These are phyloP conservation scores for Aspergillus taichungensis DNA, from an alignment of 495 filamentous ascomycete species.

Conservation along the genomic window DNA sequence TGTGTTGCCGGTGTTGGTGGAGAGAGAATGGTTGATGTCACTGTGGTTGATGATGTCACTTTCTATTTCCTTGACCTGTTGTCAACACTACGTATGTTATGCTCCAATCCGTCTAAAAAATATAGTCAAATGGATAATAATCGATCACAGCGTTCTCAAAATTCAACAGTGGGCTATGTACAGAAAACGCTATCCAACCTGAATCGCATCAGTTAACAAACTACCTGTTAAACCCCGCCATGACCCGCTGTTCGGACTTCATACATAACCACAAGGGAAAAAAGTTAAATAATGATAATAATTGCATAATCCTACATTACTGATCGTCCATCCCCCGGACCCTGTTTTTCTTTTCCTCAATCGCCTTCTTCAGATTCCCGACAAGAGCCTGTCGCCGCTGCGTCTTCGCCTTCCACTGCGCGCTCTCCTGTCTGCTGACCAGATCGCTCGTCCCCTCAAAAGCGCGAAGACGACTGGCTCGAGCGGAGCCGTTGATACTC, in stretches of 20 bases:
- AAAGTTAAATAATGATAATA: conserved; percentile 4
- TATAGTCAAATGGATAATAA: too few relatives aligned
- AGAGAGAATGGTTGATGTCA: too few relatives aligned
- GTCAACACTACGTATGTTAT: too few relatives aligned
- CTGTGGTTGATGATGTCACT: too few relatives aligned
- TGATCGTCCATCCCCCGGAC: conserved; percentile 29
- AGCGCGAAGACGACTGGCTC: conserved; percentile 35
- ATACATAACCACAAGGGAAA: conserved; percentile 6
- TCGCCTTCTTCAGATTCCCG: conserved; percentile 30
- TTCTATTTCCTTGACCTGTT: too few relatives aligned
- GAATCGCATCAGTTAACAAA: background rate
- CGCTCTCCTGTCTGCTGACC: conserved; percentile 45
- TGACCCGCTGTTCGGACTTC: conserved; percentile 7
- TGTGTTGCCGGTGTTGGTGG: too few relatives aligned
- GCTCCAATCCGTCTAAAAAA: too few relatives aligned
- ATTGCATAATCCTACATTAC: conserved; percentile 10
- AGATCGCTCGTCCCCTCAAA: conserved; percentile 25
- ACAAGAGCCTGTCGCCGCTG: conserved; percentile 47
- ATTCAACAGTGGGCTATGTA: conserved; percentile 12
- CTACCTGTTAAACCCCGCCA: conserved; percentile 9
- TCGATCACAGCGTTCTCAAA: background rate
- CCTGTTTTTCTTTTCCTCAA: conserved; percentile 29
- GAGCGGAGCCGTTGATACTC: conserved; percentile 40
- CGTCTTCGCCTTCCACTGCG: conserved; percentile 48
- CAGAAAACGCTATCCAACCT: conserved; percentile 6